Evolutionary conservation across 768 basidiomycete species (phyloP).

Genomic region (Rhizopogon salebrosus): DNA sequence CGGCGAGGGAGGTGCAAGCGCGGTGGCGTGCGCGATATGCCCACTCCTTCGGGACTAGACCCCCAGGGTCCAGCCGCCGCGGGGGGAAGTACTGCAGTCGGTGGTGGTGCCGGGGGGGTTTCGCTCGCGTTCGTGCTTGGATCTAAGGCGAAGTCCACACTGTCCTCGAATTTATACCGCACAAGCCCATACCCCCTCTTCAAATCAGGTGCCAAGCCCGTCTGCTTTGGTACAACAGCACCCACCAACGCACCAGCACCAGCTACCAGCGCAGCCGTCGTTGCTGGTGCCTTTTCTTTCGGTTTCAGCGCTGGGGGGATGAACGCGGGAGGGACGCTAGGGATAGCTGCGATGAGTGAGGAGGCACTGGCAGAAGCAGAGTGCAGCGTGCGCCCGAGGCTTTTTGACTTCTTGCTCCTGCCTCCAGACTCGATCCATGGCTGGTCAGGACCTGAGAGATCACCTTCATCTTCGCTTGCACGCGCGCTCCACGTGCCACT

Average conservation of each 20-base stretch:
- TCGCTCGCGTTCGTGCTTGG: too few relatives aligned
- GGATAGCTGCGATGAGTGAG: conserved; percentile 15
- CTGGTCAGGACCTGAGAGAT: conserved; percentile 13
- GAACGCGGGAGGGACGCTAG: conserved; percentile 14
- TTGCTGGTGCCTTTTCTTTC: conserved; percentile 10
- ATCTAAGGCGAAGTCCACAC: neutral
- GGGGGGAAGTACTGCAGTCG: neutral
- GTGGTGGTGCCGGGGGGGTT: neutral
- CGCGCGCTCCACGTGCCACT: conserved; percentile 25
- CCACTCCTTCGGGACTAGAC: neutral
- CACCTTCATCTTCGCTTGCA: conserved; percentile 12
- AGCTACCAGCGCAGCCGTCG: conserved; percentile 58
- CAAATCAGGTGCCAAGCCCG: conserved; percentile 50
- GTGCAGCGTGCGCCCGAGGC: conserved; percentile 15
- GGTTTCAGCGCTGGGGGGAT: neutral
- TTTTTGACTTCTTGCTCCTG: neutral
- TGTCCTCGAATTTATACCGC: conserved; percentile 34
- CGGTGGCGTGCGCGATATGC: neutral
- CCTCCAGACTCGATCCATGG: conserved; percentile 14
- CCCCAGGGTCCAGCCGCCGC: neutral
- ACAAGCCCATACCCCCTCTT: conserved; percentile 63
- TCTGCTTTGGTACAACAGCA: conserved; percentile 47
- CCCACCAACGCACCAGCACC: conserved; percentile 63
- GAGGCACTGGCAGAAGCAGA: conserved; percentile 17
- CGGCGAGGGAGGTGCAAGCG: conserved; percentile 8